Base-by-base conservation (phyloP, 2,329 filamentous ascomycete species). In the Calonectria naviculata region DNA sequence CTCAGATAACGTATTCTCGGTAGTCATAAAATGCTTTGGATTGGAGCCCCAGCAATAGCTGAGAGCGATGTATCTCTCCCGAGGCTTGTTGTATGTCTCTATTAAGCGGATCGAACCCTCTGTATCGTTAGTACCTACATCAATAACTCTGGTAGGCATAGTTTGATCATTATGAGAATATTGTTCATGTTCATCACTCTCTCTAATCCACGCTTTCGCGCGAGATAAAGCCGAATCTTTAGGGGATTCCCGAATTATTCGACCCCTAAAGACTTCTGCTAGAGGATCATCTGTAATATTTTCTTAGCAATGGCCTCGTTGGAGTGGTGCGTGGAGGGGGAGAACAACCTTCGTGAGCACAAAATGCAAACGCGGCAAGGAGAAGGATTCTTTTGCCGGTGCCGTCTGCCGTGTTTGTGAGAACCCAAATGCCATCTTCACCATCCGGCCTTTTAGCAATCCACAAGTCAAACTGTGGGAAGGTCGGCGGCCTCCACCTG, bases 11-110 rank as follows among this genome's bases (percentile, higher is more conserved):
- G 60, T 65, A 1, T 49, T 64, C 9, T 42, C 15, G 1, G 68
- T 72, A 3, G 71, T 72, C 15, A 36, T 36, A 19, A 67, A 66
- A 6, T 46, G 58, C 6, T 71, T 66, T 9, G 47, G 34, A 4
- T 64, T 56, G 2, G 19, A 19, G 7, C 68, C 71, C 71, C 71
- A 72, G 13, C 71, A 71, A 29, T 72, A 72, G 21, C 68, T 72
- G 6, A 72, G 49, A n/a, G 68, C 71, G 17, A 69, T 60, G n/a
- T 69, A 69, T 26, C 17, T 64, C n/a, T 42, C 60, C 9, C 42
- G 6, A 2, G 60, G 38, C 21, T n/a, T 12, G 5, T 3, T 6
- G 7, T 31, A 36, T 4, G 49, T 64, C 4, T 69, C 67, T 1
- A 42, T 7, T 26, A 69, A 41, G 38, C 28, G 58, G 6, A 65